These are phyloP conservation scores for Fusarium neocosmosporiellum DNA, from an alignment of 2,329 filamentous ascomycete species.

Conservation along the genomic window DNA sequence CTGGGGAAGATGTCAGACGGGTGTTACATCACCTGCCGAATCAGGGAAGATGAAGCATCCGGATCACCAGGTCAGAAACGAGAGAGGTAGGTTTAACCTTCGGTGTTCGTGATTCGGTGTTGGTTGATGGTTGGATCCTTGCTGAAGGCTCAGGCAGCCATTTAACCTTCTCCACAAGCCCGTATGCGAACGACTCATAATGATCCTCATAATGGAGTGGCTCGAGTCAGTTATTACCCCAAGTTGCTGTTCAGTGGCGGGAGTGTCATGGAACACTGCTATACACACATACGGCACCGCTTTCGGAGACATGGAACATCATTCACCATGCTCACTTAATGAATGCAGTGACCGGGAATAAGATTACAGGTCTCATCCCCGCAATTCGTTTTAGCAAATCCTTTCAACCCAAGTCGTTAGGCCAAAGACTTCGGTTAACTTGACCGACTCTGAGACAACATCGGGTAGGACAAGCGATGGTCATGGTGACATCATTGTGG, in stretches of 20 bases:
- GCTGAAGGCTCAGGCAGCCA: not conserved
- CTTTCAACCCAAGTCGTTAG: not conserved
- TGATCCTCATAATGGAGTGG: not conserved
- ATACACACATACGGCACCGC: not conserved
- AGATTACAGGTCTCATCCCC: not conserved
- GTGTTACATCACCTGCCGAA: not conserved
- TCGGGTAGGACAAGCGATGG: not conserved
- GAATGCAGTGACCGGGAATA: not conserved
- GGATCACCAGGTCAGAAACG: not conserved
- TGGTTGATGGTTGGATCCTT: not conserved
- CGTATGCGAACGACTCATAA: not conserved
- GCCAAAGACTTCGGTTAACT: not conserved
- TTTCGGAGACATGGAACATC: not conserved
- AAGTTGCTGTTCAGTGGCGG: not conserved
- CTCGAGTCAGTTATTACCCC: not conserved
- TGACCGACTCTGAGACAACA: not conserved
- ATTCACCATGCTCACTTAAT: not conserved
- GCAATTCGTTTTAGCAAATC: no score
- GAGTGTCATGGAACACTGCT: not conserved
- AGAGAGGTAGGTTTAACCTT: not conserved
- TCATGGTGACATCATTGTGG: not conserved
- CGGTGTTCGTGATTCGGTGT: not conserved
- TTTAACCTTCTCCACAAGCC: not conserved
- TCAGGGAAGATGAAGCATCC: slow-evolving; percentile 1
- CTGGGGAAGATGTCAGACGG: not conserved